phyloP scores from a whole-genome alignment of 2,329 filamentous ascomycete species.

The Fusarium sp. region DNA sequence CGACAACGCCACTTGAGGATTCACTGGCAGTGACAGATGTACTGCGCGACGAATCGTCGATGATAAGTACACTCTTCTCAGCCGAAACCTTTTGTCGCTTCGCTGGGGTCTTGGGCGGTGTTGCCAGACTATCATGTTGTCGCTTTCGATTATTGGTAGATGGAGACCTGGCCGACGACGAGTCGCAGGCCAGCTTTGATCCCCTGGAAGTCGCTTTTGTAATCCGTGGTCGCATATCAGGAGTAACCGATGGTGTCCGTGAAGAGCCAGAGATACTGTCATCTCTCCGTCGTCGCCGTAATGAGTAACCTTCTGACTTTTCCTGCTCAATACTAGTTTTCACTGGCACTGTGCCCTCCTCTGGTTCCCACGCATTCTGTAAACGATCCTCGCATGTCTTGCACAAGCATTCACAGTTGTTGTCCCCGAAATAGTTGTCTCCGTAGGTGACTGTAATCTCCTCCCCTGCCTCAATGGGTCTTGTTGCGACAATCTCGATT shows the following conservation, averaged over 20 bases:
- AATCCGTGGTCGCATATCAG: conserved; percentile 63
- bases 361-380: conserved; percentile 83
- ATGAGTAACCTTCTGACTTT: conserved; percentile 59
- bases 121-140: conserved; percentile 56
- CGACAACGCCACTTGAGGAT: conserved; percentile 41
- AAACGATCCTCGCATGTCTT: conserved; percentile 80
- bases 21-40: conserved; percentile 48
- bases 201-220: conserved; percentile 51
- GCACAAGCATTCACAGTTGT: conserved; percentile 96
- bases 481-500: conserved; percentile 88
- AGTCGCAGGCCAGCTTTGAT: conserved; percentile 46
- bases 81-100: conserved; percentile 56
- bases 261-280: conserved; percentile 61
- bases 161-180: conserved; percentile 45
- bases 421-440: conserved; percentile 92
- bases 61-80: conserved; percentile 41
- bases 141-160: conserved; percentile 49
- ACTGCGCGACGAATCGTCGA: conserved; percentile 47
- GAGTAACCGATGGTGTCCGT: conserved; percentile 65
- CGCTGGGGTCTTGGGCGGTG: conserved; percentile 64
- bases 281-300: conserved; percentile 64
- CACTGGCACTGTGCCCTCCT: conserved; percentile 56
- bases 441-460: conserved; percentile 98
- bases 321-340: conserved; percentile 64
- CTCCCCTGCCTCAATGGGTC: conserved; percentile 84